Percentiles rank a stretch among this genome's conserved stretches.
phyloP scores from a whole-genome alignment of 1,284 basidiomycete genomes.

The Tylopilus microsporus region DNA sequence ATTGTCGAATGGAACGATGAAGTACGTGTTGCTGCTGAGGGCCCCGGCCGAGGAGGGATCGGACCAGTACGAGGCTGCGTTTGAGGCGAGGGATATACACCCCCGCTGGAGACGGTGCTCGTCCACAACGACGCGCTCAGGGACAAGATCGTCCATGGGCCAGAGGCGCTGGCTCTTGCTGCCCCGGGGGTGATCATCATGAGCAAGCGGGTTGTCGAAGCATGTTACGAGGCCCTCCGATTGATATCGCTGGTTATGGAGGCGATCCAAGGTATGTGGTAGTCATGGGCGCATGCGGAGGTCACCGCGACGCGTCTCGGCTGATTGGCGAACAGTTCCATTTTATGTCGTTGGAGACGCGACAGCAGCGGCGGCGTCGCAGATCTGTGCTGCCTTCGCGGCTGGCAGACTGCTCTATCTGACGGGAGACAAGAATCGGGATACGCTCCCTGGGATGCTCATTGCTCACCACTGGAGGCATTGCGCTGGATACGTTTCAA shows the following conservation, averaged over 20 bases:
- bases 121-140: slow-evolving; percentile 47
- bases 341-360: slow-evolving; percentile 73
- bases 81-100: slow-evolving; percentile 44
- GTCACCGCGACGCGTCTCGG: slow-evolving; percentile 14
- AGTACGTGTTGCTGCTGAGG: slow-evolving; percentile 53
- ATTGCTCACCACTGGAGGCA: slow-evolving; percentile 43
- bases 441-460: slow-evolving; percentile 57
- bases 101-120: slow-evolving; percentile 61
- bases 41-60: slow-evolving; percentile 40
- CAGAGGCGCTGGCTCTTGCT: slow-evolving; percentile 14
- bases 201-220: slow-evolving; percentile 49
- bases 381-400: slow-evolving; percentile 35
- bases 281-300: neutral
- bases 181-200: no score
- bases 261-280: slow-evolving; percentile 11
- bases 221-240: slow-evolving; percentile 28
- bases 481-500: slow-evolving; percentile 48
- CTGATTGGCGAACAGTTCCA: slow-evolving; percentile 38
- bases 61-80: slow-evolving; percentile 51
- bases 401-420: slow-evolving; percentile 68
- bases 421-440: slow-evolving; percentile 77
- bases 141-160: slow-evolving; percentile 39
- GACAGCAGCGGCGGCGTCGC: slow-evolving; percentile 48
- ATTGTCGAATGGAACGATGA: slow-evolving; percentile 5
- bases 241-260: slow-evolving; percentile 4